Percentiles rank a stretch among this genome's conserved stretches.
Evolutionary conservation across 73 alveolate genomes (phyloP).

Genomic region (Blepharisma stoltei): DNA sequence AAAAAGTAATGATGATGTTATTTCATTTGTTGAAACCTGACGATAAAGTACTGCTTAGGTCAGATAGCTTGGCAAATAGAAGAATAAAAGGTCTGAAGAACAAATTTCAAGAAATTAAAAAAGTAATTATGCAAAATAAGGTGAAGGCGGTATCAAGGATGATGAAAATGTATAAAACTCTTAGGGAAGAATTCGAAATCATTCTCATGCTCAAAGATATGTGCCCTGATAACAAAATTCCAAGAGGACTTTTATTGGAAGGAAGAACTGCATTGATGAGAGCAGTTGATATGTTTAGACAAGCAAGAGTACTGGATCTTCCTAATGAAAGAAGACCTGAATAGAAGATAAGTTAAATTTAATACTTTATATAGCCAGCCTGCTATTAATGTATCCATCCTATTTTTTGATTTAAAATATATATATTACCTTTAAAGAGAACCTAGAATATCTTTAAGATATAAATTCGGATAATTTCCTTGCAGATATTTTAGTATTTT

Average conservation of each 20-base stretch:
- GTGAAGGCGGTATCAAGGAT: slow-evolving; percentile 50
- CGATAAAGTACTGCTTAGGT: no score
- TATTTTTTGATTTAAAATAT: no score
- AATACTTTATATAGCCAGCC: no score
- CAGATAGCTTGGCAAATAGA: slow-evolving; percentile 23
- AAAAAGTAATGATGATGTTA: slow-evolving; percentile 53
- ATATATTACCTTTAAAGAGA: no score
- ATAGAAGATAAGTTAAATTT: no score
- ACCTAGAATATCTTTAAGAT: no score
- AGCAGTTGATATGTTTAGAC: no score
- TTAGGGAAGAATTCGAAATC: slow-evolving; percentile 71
- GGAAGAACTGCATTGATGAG: slow-evolving; percentile 63
- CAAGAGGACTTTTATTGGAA: slow-evolving; percentile 69
- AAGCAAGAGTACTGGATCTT: no score
- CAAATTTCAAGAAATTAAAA: slow-evolving; percentile 36
- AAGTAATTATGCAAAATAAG: slow-evolving; percentile 41
- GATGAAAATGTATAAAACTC: background rate
- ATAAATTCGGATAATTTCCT: no score
- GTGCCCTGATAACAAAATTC: slow-evolving; percentile 77
- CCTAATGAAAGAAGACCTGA: no score
- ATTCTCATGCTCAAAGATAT: slow-evolving; percentile 61
- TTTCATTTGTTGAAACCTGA: slow-evolving; percentile 28
- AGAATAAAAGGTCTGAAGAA: slow-evolving; percentile 33
- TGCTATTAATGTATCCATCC: no score
- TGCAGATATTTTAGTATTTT: no score